These are phyloP conservation scores for Millerago galiae DNA, from an alignment of 805 yeast species.

Conservation along the genomic window DNA sequence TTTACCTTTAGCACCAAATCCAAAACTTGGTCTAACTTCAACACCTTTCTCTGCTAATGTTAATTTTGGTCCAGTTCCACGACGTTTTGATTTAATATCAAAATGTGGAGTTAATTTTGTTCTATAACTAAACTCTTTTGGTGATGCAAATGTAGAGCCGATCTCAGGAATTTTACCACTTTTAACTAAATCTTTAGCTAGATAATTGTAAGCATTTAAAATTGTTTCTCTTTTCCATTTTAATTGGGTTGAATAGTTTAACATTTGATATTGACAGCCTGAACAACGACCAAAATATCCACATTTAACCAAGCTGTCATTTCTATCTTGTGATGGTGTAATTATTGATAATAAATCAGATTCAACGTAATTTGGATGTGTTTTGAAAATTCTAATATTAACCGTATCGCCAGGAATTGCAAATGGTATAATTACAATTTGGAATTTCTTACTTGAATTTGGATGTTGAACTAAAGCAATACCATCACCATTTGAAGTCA, in stretches of 20 bases:
- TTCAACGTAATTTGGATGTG: conserved; percentile 70
- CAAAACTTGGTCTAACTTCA: conserved; percentile 58
- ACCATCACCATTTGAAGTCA: conserved; percentile 86
- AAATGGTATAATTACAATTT: conserved; percentile 78
- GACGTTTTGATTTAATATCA: conserved; percentile 57
- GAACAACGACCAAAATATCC: conserved; percentile 88
- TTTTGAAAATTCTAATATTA: conserved; percentile 63
- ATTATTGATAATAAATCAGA: conserved; percentile 59
- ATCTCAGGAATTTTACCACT: conserved; percentile 50
- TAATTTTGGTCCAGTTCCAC: conserved; percentile 53
- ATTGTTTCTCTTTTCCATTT: conserved; percentile 68
- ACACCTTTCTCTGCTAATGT: conserved; percentile 74
- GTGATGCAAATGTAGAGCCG: conserved; percentile 65
- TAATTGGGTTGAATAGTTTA: conserved; percentile 69
- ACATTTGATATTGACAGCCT: conserved; percentile 89
- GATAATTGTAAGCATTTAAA: conserved; percentile 70
- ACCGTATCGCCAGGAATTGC: conserved; percentile 83
- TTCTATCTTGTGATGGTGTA: conserved; percentile 33
- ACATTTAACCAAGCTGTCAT: conserved; percentile 62
- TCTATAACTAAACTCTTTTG: conserved; percentile 69
- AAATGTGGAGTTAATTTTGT: conserved; percentile 97
- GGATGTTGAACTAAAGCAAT: conserved; percentile 66
- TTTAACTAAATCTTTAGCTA: conserved; percentile 51
- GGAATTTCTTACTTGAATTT: conserved; percentile 29
- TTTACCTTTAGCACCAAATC: conserved; percentile 83